Evolutionary conservation across 208 protist genomes (phyloP).

Genomic region (Histomonas meleagridis): DNA sequence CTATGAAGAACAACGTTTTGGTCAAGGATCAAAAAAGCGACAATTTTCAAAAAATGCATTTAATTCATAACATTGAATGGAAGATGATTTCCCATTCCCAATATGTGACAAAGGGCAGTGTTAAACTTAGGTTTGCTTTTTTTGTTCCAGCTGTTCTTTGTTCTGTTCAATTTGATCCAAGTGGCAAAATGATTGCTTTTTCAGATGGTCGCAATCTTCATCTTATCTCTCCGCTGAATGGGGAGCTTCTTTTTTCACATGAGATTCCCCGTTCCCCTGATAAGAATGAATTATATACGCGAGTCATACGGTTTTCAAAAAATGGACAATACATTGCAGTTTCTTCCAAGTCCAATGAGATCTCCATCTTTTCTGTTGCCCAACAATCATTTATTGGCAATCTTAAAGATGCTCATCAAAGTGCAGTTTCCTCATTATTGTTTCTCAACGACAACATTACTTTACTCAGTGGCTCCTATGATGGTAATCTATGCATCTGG

Average conservation of each 20-base stretch:
- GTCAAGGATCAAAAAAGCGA: no score
- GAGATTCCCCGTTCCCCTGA: not conserved
- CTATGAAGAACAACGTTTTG: no score
- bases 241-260: not conserved
- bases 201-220: not conserved
- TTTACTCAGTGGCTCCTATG: not conserved
- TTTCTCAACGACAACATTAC: not conserved
- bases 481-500: not conserved
- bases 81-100: no score
- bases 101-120: no score
- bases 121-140: not conserved
- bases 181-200: not conserved
- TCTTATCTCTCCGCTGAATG: not conserved
- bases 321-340: slow-evolving; percentile 28
- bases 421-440: not conserved
- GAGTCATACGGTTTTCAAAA: slow-evolving; percentile 7
- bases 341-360: not conserved
- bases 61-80: no score
- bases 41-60: no score
- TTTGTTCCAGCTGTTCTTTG: not conserved
- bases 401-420: not conserved
- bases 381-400: not conserved
- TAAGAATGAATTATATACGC: not conserved
- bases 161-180: slow-evolving; percentile 15
- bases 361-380: not conserved